Evolutionary conservation across 169 alveolate genomes (phyloP).

Genomic region (Fabrea salina): DNA sequence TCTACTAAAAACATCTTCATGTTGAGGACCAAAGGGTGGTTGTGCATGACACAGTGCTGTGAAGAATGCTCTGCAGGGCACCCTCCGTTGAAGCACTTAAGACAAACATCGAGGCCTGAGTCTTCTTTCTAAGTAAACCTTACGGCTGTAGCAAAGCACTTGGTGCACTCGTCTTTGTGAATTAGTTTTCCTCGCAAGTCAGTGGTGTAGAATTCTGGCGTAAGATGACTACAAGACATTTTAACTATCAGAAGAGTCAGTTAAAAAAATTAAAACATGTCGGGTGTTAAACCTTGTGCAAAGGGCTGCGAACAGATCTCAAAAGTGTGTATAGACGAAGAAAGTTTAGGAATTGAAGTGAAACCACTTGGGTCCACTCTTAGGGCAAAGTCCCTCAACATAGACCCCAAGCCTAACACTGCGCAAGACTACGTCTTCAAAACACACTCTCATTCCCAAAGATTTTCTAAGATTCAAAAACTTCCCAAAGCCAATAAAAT

Average conservation of each 20-base stretch:
- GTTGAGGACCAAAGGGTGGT: constrained; percentile 74
- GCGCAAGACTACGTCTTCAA: no score
- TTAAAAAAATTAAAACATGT: no score
- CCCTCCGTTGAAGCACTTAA: constrained; percentile 76
- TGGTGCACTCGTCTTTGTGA: constrained; percentile 73
- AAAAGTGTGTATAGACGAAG: no score
- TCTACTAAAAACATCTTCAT: constrained; percentile 49
- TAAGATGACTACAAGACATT: constrained; percentile 46
- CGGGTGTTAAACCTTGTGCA: no score
- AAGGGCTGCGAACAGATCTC: no score
- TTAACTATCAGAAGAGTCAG: background rate
- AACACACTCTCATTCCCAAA: no score
- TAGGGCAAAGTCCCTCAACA: no score
- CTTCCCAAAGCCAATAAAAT: no score
- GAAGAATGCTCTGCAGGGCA: constrained; percentile 66
- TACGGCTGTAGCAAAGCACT: constrained; percentile 55
- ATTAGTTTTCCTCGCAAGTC: constrained; percentile 45
- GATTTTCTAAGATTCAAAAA: no score
- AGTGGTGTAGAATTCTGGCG: constrained; percentile 28
- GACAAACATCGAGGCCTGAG: constrained; percentile 74
- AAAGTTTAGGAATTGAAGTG: no score
- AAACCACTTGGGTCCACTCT: no score
- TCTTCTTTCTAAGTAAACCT: constrained; percentile 41
- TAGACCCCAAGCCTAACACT: no score
- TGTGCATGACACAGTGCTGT: constrained; percentile 48